Conservation (phyloP, 73 alveolate genomes). For the Durusdinium trenchii region DNA sequence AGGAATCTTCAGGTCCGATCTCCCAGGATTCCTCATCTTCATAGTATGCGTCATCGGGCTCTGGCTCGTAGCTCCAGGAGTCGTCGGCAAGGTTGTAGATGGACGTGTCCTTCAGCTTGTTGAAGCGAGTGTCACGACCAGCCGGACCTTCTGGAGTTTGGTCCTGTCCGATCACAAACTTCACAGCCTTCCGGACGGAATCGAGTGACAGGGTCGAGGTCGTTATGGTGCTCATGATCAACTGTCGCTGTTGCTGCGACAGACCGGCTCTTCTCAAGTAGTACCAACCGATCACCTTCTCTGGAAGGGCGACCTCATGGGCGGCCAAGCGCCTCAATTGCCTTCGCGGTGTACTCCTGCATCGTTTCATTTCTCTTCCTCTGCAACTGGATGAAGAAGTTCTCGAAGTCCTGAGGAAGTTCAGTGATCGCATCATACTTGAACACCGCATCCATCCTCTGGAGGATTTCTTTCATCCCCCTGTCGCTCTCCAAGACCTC, state of each 20-base stretch:
- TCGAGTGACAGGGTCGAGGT: background rate
- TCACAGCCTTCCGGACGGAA: background rate
- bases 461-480: background rate
- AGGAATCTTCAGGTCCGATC: no score
- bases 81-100: no score
- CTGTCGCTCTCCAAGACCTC: background rate
- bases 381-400: background rate
- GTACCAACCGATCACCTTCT: conserved; percentile 32
- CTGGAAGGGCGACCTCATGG: background rate
- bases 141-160: background rate
- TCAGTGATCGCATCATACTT: conserved; percentile 41
- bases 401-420: conserved; percentile 9
- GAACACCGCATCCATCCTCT: background rate
- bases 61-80: background rate
- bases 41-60: background rate
- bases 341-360: conserved; percentile 23
- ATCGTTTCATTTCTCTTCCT: background rate
- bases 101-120: background rate
- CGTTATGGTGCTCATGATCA: background rate
- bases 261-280: background rate
- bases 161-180: conserved; percentile 1
- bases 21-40: background rate
- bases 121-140: background rate
- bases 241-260: background rate
- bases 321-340: background rate